phyloP scores from a whole-genome alignment of 129 eudicot species.

The Lactuca sativa region DNA sequence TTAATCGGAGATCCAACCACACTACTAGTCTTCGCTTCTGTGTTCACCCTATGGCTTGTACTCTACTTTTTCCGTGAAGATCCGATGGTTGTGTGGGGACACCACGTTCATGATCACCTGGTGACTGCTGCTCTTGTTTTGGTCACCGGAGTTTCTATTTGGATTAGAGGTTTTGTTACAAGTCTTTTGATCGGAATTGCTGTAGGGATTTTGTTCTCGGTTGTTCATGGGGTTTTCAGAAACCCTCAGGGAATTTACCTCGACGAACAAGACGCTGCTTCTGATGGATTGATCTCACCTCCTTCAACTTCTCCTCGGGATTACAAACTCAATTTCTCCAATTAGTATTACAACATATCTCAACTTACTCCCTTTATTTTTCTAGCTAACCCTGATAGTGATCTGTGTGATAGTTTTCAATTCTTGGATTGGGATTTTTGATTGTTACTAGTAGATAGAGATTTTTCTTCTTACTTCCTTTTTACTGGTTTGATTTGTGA shows the following conservation, averaged over 20 bases:
- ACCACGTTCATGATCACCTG: constrained; percentile 43
- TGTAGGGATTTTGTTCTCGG: constrained; percentile 44
- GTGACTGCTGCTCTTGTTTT: constrained; percentile 42
- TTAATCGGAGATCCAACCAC: constrained; percentile 49
- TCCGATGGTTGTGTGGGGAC: constrained; percentile 60
- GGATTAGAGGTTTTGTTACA: constrained; percentile 40
- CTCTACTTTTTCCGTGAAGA: constrained; percentile 68
- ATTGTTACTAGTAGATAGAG: background rate
- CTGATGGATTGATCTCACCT: constrained; percentile 48
- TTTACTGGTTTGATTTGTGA: constrained; percentile 17
- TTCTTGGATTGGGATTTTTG: constrained; percentile 19
- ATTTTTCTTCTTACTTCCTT: background rate
- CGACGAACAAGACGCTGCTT: constrained; percentile 53
- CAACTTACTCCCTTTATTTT: constrained; percentile 14
- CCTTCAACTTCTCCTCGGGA: constrained; percentile 17
- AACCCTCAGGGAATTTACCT: constrained; percentile 58
- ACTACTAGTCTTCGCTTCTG: constrained; percentile 26
- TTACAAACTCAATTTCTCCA: constrained; percentile 1
- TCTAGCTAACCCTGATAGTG: constrained; percentile 6
- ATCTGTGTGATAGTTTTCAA: constrained; percentile 30
- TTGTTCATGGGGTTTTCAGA: constrained; percentile 51
- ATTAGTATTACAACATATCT: constrained; percentile 15
- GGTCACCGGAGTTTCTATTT: constrained; percentile 28
- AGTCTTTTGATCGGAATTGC: constrained; percentile 42
- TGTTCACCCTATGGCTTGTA: constrained; percentile 50